A percentile compares a stretch with the other conserved stretches of the same genome.
phyloP scores from a whole-genome alignment of 306 rosid genomes.

The Acacia confusa region DNA sequence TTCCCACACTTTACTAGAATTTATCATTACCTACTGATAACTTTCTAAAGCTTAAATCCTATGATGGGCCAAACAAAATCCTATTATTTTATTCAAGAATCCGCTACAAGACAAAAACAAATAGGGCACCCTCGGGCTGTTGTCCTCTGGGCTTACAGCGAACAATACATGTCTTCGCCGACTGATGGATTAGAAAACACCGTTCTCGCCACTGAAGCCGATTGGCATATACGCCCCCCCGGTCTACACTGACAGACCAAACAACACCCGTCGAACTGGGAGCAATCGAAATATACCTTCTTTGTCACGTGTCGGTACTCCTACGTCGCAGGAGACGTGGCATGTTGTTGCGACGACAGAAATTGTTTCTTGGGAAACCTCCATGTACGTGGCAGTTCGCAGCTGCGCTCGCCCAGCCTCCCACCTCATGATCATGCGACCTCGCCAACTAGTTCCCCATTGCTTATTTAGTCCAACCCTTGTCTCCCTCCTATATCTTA shows the following conservation, averaged over 20 bases:
- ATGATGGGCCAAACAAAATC: too few species aligned
- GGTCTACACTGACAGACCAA: not conserved
- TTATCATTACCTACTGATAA: too few species aligned
- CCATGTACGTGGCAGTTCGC: slow-evolving; percentile 53
- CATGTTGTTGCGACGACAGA: slow-evolving; percentile 31
- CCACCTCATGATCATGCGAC: slow-evolving; percentile 21
- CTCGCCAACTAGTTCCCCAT: not conserved
- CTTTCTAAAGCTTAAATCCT: too few species aligned
- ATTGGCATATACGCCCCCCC: not conserved
- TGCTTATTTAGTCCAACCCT: slow-evolving; percentile 29
- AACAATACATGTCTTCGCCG: not conserved
- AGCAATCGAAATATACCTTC: slow-evolving; percentile 9
- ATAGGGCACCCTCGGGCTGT: not conserved
- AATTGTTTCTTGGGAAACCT: slow-evolving; percentile 12
- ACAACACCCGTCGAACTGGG: slow-evolving; percentile 41
- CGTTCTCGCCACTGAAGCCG: not conserved
- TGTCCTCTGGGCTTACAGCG: not conserved
- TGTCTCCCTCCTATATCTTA: slow-evolving; percentile 8
- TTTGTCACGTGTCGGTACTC: slow-evolving; percentile 39
- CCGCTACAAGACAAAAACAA: not conserved
- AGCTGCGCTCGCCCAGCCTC: slow-evolving; percentile 20
- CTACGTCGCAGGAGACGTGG: slow-evolving; percentile 31
- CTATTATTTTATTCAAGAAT: not conserved
- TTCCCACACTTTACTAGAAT: too few species aligned
- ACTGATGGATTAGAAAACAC: not conserved